Percentiles rank a stretch among this genome's conserved stretches.
These are phyloP conservation scores for Aspergillus costaricaensis DNA, from an alignment of 2,329 filamentous ascomycete species.

Conservation along the genomic window DNA sequence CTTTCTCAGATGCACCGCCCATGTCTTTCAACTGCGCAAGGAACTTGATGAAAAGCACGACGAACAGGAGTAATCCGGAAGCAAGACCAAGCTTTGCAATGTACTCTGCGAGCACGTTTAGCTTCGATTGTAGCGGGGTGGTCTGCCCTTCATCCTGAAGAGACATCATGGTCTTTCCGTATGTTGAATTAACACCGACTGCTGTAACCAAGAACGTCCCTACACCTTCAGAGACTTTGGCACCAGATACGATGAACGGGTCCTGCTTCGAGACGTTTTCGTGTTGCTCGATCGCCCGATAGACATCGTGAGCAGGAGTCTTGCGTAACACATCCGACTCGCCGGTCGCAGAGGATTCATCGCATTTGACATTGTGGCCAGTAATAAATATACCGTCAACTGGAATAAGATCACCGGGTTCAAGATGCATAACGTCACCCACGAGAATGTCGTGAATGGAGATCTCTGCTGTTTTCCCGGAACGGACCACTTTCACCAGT, in stretches of 20 bases:
- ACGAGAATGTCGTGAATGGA: conserved; percentile 71
- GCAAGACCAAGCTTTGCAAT: conserved; percentile 74
- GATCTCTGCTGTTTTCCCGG: conserved; percentile 68
- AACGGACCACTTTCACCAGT: conserved; percentile 73
- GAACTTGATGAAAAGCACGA: conserved; percentile 79
- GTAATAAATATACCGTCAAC: conserved; percentile 71
- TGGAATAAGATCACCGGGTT: conserved; percentile 72
- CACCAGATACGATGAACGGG: conserved; percentile 78
- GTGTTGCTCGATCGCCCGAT: conserved; percentile 62
- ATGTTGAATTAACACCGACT: conserved; percentile 71
- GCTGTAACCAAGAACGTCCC: conserved; percentile 76
- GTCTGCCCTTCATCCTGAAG: conserved; percentile 74
- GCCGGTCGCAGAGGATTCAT: conserved; percentile 75
- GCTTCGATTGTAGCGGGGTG: conserved; percentile 75
- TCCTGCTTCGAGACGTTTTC: conserved; percentile 67
- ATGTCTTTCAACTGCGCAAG: conserved; percentile 61
- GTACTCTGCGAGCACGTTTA: conserved; percentile 75
- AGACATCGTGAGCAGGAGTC: conserved; percentile 64
- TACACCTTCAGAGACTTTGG: conserved; percentile 74
- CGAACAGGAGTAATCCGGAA: conserved; percentile 73
- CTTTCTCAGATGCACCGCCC: conserved; percentile 51
- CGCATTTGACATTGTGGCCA: conserved; percentile 67
- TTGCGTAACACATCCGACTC: conserved; percentile 75
- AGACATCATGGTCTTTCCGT: conserved; percentile 78
- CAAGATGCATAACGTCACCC: conserved; percentile 71